Conservation (phyloP, 805 yeast species). For the Wickerhamiella shivajii region DNA sequence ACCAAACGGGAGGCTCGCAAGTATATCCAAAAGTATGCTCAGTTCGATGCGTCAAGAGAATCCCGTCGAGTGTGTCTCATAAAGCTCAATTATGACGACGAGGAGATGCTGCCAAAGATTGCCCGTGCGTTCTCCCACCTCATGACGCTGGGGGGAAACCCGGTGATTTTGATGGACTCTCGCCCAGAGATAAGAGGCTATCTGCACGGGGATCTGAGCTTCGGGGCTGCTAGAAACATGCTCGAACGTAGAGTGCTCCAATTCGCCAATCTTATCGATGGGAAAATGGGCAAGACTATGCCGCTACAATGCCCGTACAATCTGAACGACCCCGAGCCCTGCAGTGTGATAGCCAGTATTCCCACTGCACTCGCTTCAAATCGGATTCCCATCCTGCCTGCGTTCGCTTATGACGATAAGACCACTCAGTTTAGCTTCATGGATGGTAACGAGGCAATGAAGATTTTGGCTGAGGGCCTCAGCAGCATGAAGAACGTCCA, state of each 20-base stretch:
- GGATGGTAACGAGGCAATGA: constrained; percentile 30
- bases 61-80: constrained; percentile 11
- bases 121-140: constrained; percentile 43
- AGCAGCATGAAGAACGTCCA: constrained; percentile 20
- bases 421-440: constrained; percentile 29
- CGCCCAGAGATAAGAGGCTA: constrained; percentile 20
- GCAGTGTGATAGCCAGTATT: constrained; percentile 25
- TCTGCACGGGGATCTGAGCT: constrained; percentile 10
- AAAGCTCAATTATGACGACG: constrained; percentile 12
- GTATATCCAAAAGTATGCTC: constrained; percentile 54
- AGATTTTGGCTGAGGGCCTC: constrained; percentile 28
- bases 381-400: constrained; percentile 39
- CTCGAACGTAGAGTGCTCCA: background rate
- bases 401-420: constrained; percentile 48
- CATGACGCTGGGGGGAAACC: constrained; percentile 54
- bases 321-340: constrained; percentile 14
- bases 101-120: constrained; percentile 25
- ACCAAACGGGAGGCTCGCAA: constrained; percentile 84
- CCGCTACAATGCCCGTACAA: constrained; percentile 29
- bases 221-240: background rate
- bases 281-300: constrained; percentile 16
- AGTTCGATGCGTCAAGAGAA: constrained; percentile 12
- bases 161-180: constrained; percentile 48
- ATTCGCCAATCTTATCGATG: background rate
- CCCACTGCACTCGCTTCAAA: constrained; percentile 32